Evolutionary conservation across 331 rosid genomes (phyloP).

Genomic region (Dryas integrifolia): DNA sequence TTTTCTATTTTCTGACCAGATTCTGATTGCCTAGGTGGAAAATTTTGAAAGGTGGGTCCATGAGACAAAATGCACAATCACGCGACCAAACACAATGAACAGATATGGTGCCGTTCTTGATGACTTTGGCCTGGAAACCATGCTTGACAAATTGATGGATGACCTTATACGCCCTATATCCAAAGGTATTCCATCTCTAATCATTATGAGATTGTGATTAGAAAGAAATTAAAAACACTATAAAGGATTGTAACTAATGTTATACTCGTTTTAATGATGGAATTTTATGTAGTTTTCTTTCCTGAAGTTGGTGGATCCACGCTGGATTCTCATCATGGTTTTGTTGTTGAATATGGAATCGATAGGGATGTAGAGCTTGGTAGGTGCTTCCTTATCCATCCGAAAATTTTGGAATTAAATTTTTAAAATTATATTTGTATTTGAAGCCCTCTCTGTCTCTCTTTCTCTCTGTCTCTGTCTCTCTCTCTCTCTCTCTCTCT

Average conservation of each 20-base stretch:
- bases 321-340: constrained; percentile 94
- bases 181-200: constrained; percentile 43
- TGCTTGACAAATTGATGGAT: constrained; percentile 78
- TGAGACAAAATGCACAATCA: constrained; percentile 66
- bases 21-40: constrained; percentile 79
- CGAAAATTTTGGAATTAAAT: not conserved
- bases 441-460: not conserved
- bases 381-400: constrained; percentile 35
- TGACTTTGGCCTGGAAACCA: constrained; percentile 81
- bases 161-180: constrained; percentile 73
- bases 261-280: constrained; percentile 29
- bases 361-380: constrained; percentile 90
- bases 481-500: not conserved
- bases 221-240: constrained; percentile 3
- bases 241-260: constrained; percentile 8
- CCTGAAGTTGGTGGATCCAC: constrained; percentile 85
- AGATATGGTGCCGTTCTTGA: constrained; percentile 89
- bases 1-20: constrained; percentile 50
- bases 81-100: constrained; percentile 96
- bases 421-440: not conserved
- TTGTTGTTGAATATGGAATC: constrained; percentile 86
- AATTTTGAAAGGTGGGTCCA: constrained; percentile 86
- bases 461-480: too few species aligned
- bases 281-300: constrained; percentile 69
- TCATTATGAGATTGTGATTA: constrained; percentile 14